phyloP scores from a whole-genome alignment of 805 yeast genomes.

The Pichia rugopelliculosa region DNA sequence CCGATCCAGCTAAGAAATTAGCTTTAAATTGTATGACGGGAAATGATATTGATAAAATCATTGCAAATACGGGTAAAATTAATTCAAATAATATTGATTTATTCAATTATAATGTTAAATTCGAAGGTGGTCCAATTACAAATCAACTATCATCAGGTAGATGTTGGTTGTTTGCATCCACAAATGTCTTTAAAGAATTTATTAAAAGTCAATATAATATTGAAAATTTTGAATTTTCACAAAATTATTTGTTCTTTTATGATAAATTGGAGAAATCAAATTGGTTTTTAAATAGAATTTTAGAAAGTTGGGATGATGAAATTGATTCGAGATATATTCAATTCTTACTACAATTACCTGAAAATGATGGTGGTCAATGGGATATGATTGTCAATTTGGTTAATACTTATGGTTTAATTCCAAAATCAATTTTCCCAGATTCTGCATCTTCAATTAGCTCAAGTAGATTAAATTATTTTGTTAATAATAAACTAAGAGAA shows the following conservation, averaged over 20 bases:
- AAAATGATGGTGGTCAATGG: slow-evolving; percentile 86
- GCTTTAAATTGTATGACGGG: slow-evolving; percentile 50
- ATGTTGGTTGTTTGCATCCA: slow-evolving; percentile 87
- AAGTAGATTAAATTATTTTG: slow-evolving; percentile 50
- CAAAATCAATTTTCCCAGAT: slow-evolving; percentile 68
- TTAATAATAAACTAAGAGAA: slow-evolving; percentile 70
- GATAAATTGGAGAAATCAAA: slow-evolving; percentile 85
- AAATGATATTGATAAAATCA: slow-evolving; percentile 36
- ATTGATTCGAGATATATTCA: slow-evolving; percentile 69
- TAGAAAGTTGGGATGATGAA: slow-evolving; percentile 58
- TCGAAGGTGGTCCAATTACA: slow-evolving; percentile 59
- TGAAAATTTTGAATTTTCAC: slow-evolving; percentile 69
- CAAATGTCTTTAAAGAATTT: slow-evolving; percentile 64
- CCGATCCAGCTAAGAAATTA: slow-evolving; percentile 43
- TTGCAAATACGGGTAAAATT: slow-evolving; percentile 30
- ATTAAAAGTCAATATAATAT: slow-evolving; percentile 58
- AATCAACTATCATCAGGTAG: slow-evolving; percentile 75
- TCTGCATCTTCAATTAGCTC: slow-evolving; percentile 50
- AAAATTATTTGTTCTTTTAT: slow-evolving; percentile 72
- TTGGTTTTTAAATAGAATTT: slow-evolving; percentile 67
- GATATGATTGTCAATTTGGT: slow-evolving; percentile 76
- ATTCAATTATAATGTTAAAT: slow-evolving; percentile 38
- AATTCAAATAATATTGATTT: slow-evolving; percentile 29
- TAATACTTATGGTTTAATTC: slow-evolving; percentile 74
- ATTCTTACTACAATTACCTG: slow-evolving; percentile 56